Percentiles rank a stretch among this genome's conserved stretches.
Conservation (phyloP, 2,329 filamentous ascomycete genomes). For the Fusarium anthophilum region DNA sequence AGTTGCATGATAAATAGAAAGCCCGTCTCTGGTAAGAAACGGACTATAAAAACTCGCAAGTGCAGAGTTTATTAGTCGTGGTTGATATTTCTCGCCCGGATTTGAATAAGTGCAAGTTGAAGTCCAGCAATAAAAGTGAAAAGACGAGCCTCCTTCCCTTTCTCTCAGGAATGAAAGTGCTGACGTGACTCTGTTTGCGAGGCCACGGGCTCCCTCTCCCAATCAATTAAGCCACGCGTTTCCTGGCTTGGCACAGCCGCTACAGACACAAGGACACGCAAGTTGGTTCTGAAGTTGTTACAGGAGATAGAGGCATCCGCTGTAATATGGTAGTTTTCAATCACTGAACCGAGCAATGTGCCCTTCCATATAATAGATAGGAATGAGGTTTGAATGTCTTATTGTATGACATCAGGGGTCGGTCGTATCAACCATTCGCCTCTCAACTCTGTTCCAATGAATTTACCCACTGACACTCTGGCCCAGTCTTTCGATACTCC, state of each 20-base stretch:
- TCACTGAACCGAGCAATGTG: background rate
- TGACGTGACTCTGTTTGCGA: slow-evolving; percentile 34
- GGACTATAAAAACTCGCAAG: background rate
- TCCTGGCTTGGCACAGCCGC: slow-evolving; percentile 34
- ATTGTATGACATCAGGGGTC: slow-evolving; percentile 17
- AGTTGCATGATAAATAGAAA: slow-evolving; percentile 27
- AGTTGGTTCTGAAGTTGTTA: background rate
- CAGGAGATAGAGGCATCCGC: background rate
- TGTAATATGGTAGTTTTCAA: background rate
- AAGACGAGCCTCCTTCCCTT: slow-evolving; percentile 9
- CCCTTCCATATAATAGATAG: background rate
- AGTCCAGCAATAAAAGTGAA: background rate
- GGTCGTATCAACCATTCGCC: slow-evolving; percentile 4
- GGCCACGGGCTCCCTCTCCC: slow-evolving; percentile 25
- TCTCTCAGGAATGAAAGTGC: slow-evolving; percentile 35
- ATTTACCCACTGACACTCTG: background rate
- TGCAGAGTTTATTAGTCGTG: slow-evolving; percentile 4
- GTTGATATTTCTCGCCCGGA: slow-evolving; percentile 15
- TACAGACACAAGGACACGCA: slow-evolving; percentile 10
- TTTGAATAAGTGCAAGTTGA: slow-evolving; percentile 26
- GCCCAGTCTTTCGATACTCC: background rate
- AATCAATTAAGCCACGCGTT: slow-evolving; percentile 35
- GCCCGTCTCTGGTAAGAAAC: slow-evolving; percentile 11
- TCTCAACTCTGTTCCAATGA: slow-evolving; percentile 3
- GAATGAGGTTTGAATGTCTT: background rate